phyloP scores from a whole-genome alignment of 257 asterid species.

The Henckelia pumila region DNA sequence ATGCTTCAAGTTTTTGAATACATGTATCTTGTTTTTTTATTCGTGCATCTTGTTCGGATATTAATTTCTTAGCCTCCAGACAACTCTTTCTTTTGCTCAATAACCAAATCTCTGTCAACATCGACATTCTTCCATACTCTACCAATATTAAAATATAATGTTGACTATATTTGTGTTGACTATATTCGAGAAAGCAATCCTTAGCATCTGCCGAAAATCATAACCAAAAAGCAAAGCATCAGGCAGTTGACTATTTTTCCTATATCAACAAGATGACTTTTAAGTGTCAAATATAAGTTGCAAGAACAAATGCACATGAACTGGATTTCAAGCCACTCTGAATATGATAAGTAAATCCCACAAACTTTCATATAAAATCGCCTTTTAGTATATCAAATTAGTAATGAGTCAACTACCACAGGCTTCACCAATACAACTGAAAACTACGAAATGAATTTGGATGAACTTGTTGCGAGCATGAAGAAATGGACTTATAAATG shows the following conservation, averaged over 20 bases:
- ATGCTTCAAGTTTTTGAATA: no score
- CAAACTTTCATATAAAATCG: neutral
- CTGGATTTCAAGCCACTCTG: neutral
- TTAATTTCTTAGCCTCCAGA: no score
- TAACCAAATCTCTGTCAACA: no score
- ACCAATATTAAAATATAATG: no score
- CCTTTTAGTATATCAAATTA: neutral
- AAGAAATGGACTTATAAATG: neutral
- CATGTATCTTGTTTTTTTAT: no score
- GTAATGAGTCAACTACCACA: conserved; percentile 1
- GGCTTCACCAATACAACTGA: conserved; percentile 6
- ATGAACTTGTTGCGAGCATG: neutral
- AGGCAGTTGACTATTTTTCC: conserved; percentile 2
- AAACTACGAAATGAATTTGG: neutral
- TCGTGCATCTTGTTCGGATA: no score
- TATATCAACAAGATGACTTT: neutral
- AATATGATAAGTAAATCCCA: neutral
- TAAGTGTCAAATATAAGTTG: neutral
- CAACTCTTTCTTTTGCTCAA: no score
- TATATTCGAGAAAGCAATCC: no score
- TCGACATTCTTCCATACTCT: no score
- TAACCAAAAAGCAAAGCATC: neutral
- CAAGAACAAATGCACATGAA: neutral
- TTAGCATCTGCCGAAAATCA: no score
- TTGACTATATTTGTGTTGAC: no score